Base-by-base conservation (phyloP, 495 filamentous ascomycete genomes). In the Talaromyces thailandensis region DNA sequence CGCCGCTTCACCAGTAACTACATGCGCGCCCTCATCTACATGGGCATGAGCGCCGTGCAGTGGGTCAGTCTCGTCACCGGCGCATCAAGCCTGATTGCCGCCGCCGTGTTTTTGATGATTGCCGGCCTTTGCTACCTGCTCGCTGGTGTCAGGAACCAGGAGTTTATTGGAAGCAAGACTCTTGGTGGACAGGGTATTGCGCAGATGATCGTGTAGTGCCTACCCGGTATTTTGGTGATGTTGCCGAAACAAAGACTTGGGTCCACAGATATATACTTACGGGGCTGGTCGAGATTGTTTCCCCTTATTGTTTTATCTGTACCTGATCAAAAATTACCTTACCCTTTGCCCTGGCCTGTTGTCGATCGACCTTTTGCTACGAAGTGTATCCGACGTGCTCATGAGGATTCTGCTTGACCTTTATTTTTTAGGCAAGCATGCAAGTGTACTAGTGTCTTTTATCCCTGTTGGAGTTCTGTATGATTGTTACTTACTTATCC, bases 141-240 rank as follows among this genome's bases (percentile, higher is more conserved):
- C 55, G 94, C 94, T 16, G 94, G 82, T 31, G 52, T 96, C 66
- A 96, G 89, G 82, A 91, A 88, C 58, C 94, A 99, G 77, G 91
- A 88, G 26, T 99, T 99, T 73, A 84, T 95, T 60, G 89, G 92
- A 32, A 97, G 93, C 81, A 98, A 98, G 86, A 98, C 95, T 23
- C 78, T 99, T 62, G 94, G 94, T 64, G 94, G 94, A 45, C 88
- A 90, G 64, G 94, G 95, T 21, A 86, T 98, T 65, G 93, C 93
- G 64, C 93, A 97, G 80, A 97, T 98, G 95, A 98, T 99, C 77
- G 92, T 98, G 71, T 97, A 69, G 65, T 60, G 16, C 43, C 18
- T n/a, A 1, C 6, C n/a, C 9, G 28, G 24, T 28, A 16, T n/a
- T 6, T 16, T 57, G 28, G 0, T 23, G 5, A 23, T 32, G 28